These are phyloP conservation scores for Phytophthora pluvialis DNA, from an alignment of 352 stramenopile genomes.

Conservation along the genomic window DNA sequence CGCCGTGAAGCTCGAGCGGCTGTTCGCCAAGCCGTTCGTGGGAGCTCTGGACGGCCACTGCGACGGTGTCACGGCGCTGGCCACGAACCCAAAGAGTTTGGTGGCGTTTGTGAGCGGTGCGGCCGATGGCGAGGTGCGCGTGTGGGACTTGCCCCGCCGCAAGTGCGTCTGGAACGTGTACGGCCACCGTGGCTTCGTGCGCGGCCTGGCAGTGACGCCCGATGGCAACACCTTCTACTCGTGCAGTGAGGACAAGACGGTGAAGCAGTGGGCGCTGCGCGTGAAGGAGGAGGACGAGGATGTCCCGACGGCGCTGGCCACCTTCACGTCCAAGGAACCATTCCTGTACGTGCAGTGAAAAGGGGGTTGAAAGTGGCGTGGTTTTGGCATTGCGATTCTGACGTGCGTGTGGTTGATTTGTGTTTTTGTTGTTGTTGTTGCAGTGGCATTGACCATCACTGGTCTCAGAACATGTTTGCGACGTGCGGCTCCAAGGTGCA, in stretches of 20 bases:
- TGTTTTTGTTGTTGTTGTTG: constrained; percentile 45
- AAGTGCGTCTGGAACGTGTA: constrained; percentile 94
- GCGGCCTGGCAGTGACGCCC: constrained; percentile 86
- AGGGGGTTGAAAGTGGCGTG: neutral
- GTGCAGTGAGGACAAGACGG: constrained; percentile 95
- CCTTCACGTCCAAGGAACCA: constrained; percentile 85
- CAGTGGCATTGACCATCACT: constrained; percentile 98
- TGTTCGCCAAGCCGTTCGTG: constrained; percentile 99
- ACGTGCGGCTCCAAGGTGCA: constrained; percentile 94
- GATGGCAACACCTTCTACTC: constrained; percentile 92
- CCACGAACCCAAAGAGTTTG: constrained; percentile 92
- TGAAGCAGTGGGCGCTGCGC: constrained; percentile 92
- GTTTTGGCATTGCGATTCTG: neutral
- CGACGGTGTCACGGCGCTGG: constrained; percentile 95
- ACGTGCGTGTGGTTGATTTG: constrained; percentile 11
- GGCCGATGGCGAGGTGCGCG: constrained; percentile 93
- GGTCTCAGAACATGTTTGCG: constrained; percentile 92
- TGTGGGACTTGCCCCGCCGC: constrained; percentile 97
- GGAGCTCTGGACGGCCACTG: constrained; percentile 97
- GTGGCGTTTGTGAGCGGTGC: constrained; percentile 88
- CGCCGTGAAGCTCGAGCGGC: constrained; percentile 97
- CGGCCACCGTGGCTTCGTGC: constrained; percentile 95
- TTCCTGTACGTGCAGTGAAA: constrained; percentile 63
- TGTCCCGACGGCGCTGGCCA: constrained; percentile 68
- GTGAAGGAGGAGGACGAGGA: constrained; percentile 78